Evolutionary conservation across 2,329 filamentous ascomycete species (phyloP), one percentile per base, ranked within the genome.

Genomic region (Diaporthe eres): DNA sequence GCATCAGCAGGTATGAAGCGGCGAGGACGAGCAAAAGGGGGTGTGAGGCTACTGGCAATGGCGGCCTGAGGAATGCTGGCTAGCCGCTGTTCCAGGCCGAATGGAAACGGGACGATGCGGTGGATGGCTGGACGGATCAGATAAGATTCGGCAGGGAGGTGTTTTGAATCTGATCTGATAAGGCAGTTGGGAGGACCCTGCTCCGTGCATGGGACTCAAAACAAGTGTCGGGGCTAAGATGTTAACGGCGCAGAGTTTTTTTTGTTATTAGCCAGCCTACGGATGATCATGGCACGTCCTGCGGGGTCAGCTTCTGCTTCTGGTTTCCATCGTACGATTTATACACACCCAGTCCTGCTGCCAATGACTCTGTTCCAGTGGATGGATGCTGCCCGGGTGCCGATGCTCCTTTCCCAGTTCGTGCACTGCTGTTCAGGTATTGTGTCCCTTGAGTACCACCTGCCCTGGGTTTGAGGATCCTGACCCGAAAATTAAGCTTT

Each of bases 401-500:
- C n/a, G 37, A 42, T 61, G 58, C 49, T 53, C 49, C 6, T 17
- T 19, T 34, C 28, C 28, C 28, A 51, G 19, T 51, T n/a, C 47
- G 47, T n/a, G 22, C 47, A n/a, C 47, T 8, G 22, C 22, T n/a
- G 22, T n/a, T 22, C 22, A 25, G 47, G 47, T 10, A 4, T 51
- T 4, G 22, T n/a, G 47, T n/a, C n/a, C 31, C 28, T 44, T 9
- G 5, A 47, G 60, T 65, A 10, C 61, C 61, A 67, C 28, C 63
- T 19, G 9, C 0, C 7, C 44, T 10, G 12, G 22, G 12, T 44
- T 67, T 4, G 17, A 4, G 13, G 15, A 8, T 9, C 7, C 22
- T 15, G 65, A 70, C 34, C 65, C 49, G 65, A 42, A 13, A 55
- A 70, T 53, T 70, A 70, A 70, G 65, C 65, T 70, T 70, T 70